These are phyloP conservation scores for Lactarius trivialis DNA, from an alignment of 768 basidiomycete species.

Conservation along the genomic window DNA sequence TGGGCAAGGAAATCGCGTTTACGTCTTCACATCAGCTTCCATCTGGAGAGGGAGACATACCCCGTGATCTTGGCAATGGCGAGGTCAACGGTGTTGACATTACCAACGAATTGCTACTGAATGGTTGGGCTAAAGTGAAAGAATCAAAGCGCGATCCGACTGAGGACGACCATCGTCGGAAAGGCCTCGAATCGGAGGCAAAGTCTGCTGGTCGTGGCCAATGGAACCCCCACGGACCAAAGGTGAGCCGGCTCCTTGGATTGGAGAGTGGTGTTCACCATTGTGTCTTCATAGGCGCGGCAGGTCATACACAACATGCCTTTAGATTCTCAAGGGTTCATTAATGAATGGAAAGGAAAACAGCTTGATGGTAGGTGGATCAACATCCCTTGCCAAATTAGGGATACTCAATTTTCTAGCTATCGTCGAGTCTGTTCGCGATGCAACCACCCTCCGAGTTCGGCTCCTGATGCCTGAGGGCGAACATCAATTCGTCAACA, in stretches of 20 bases:
- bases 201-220: slow-evolving; percentile 68
- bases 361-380: slow-evolving; percentile 64
- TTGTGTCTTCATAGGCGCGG: slow-evolving; percentile 45
- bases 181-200: slow-evolving; percentile 72
- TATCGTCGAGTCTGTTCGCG: slow-evolving; percentile 89
- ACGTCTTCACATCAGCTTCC: slow-evolving; percentile 74
- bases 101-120: slow-evolving; percentile 66
- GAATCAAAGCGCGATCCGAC: slow-evolving; percentile 79
- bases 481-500: slow-evolving; percentile 85
- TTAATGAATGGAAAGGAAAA: slow-evolving; percentile 89
- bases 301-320: slow-evolving; percentile 84
- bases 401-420: slow-evolving; percentile 37
- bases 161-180: slow-evolving; percentile 67
- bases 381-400: slow-evolving; percentile 14
- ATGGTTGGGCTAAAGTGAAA: slow-evolving; percentile 92
- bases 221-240: slow-evolving; percentile 79
- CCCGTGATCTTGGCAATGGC: slow-evolving; percentile 73
- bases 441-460: slow-evolving; percentile 85
- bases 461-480: slow-evolving; percentile 84
- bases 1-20: slow-evolving; percentile 90
- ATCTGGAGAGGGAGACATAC: slow-evolving; percentile 57
- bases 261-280: slow-evolving; percentile 7
- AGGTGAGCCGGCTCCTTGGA: slow-evolving; percentile 35
- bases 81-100: slow-evolving; percentile 71
- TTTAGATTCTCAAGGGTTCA: slow-evolving; percentile 78